Evolutionary conservation across 352 stramenopile species (phyloP).

Genomic region (Phytophthora crassamura): DNA sequence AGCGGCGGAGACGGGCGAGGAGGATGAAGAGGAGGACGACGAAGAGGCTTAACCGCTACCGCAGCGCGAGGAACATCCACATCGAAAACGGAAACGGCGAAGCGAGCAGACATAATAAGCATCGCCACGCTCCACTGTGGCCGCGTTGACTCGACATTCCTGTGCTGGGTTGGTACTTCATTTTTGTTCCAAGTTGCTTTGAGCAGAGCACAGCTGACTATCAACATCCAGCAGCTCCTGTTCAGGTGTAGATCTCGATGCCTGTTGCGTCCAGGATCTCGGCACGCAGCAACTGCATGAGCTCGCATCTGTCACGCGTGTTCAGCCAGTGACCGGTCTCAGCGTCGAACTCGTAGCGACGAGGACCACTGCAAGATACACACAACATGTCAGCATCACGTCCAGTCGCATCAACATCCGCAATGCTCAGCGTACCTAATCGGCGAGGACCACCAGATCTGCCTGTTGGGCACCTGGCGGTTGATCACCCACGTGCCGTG

Average conservation of each 20-base stretch:
- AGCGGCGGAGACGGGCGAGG: conserved; percentile 32
- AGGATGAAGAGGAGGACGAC: conserved; percentile 47
- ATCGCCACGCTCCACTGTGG: conserved; percentile 4
- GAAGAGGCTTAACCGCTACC: conserved; percentile 22
- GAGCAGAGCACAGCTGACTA: conserved; percentile 3
- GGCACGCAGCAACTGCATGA: conserved; percentile 71
- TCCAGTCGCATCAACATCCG: not conserved
- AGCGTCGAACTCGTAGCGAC: conserved; percentile 89
- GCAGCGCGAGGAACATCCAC: not conserved
- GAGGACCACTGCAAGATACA: conserved; percentile 69
- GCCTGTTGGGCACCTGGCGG: conserved; percentile 97
- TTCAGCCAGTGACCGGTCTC: conserved; percentile 80
- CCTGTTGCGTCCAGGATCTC: conserved; percentile 85
- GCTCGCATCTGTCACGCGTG: conserved; percentile 78
- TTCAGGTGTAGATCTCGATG: conserved; percentile 79
- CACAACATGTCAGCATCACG: not conserved
- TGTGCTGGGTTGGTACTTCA: conserved; percentile 18
- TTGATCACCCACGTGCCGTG: conserved; percentile 98
- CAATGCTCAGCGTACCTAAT: conserved; percentile 90
- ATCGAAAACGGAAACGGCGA: conserved; percentile 19
- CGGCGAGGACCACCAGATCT: conserved; percentile 98
- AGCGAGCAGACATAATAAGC: conserved; percentile 19
- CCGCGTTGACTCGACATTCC: conserved; percentile 13
- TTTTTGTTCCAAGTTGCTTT: conserved; percentile 16
- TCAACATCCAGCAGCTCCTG: not conserved